phyloP scores from a whole-genome alignment of 2,329 filamentous ascomycete genomes.

The Dendryphion nanum region DNA sequence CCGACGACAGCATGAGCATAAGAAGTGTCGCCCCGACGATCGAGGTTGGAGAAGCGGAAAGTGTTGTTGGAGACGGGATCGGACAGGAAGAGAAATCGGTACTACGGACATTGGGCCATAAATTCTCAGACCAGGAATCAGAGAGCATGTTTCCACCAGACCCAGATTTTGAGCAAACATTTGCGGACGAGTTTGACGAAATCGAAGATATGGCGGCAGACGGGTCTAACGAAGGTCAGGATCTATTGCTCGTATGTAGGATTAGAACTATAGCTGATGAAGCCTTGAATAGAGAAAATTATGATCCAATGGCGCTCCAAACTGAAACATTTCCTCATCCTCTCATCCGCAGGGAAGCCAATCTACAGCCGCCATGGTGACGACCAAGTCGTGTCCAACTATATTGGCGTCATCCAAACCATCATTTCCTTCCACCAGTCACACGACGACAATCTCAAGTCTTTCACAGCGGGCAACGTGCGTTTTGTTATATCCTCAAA shows the following conservation, averaged over 20 bases:
- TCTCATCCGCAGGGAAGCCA: slow-evolving; percentile 94
- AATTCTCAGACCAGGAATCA: slow-evolving; percentile 52
- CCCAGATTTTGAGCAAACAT: slow-evolving; percentile 58
- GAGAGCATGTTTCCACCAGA: slow-evolving; percentile 52
- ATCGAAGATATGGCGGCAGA: slow-evolving; percentile 60
- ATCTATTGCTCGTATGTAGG: slow-evolving; percentile 26
- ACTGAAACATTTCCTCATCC: slow-evolving; percentile 93
- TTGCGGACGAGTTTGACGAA: slow-evolving; percentile 75
- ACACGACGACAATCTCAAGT: slow-evolving; percentile 70
- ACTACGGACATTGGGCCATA: slow-evolving; percentile 65
- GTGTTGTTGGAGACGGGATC: slow-evolving; percentile 72
- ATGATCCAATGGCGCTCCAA: slow-evolving; percentile 83
- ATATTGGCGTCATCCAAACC: slow-evolving; percentile 93
- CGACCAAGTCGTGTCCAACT: slow-evolving; percentile 83
- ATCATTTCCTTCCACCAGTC: slow-evolving; percentile 96
- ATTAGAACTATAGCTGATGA: slow-evolving; percentile 25
- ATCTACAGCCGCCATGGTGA: slow-evolving; percentile 96
- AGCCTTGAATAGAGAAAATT: slow-evolving; percentile 42
- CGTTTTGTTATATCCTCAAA: slow-evolving; percentile 84
- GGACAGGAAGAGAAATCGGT: slow-evolving; percentile 64
- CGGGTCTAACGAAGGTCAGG: slow-evolving; percentile 59
- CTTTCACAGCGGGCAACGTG: slow-evolving; percentile 82
- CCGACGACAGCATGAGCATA: slow-evolving; percentile 64
- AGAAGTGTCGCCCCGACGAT: slow-evolving; percentile 64
- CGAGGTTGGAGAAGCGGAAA: slow-evolving; percentile 73